A percentile compares a stretch with the other conserved stretches of the same genome.
Conservation (phyloP, 345 rosid species). For the Linum trigynum region DNA sequence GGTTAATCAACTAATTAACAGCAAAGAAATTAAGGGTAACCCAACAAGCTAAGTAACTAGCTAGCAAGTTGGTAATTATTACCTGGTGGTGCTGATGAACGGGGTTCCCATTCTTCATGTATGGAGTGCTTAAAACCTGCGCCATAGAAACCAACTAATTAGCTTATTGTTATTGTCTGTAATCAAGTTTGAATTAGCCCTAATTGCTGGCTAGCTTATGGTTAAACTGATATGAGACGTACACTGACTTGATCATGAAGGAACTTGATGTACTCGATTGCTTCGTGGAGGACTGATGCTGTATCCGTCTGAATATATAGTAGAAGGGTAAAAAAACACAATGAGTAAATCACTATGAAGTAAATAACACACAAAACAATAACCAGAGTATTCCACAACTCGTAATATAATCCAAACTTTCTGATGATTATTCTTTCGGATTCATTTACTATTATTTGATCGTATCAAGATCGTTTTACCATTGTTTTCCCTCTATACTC, state of each 20-base stretch:
- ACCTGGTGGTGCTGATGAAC: constrained; percentile 20
- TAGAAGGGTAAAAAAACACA: constrained; percentile 2
- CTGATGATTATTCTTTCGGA: too few species aligned
- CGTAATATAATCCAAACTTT: too few species aligned
- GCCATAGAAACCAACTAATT: not conserved
- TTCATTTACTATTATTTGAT: too few species aligned
- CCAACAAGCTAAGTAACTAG: not conserved
- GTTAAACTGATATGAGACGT: constrained; percentile 6
- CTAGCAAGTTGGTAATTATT: not conserved
- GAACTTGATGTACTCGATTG: constrained; percentile 27
- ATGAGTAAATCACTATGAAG: not conserved
- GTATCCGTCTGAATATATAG: constrained; percentile 21
- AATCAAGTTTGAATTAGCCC: not conserved
- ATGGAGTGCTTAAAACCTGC: constrained; percentile 23
- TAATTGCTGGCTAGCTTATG: too few species aligned
- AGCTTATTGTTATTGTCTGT: not conserved
- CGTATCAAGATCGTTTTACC: too few species aligned
- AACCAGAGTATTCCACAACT: too few species aligned
- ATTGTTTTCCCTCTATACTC: too few species aligned
- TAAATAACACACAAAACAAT: too few species aligned
- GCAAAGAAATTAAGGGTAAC: not conserved
- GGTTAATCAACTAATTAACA: too few species aligned
- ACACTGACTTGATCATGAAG: constrained; percentile 31
- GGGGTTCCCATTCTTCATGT: constrained; percentile 19
- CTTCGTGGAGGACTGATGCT: constrained; percentile 31